Percentiles rank a stretch among this genome's conserved stretches.
These are phyloP conservation scores for Fusarium transvaalense DNA, from an alignment of 2,329 filamentous ascomycete species.

Conservation along the genomic window DNA sequence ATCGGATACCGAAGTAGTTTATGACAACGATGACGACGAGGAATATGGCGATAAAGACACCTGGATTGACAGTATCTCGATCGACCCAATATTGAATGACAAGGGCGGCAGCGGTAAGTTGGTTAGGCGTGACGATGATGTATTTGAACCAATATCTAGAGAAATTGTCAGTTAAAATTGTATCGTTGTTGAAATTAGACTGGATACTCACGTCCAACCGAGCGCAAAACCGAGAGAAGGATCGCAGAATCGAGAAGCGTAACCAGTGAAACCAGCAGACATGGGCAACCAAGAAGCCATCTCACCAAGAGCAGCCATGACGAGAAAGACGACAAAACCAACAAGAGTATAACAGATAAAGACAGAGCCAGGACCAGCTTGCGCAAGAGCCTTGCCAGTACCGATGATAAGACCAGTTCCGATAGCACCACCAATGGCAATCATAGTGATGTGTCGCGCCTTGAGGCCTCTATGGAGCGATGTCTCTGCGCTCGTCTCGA, in stretches of 20 bases:
- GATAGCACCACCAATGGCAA: conserved; percentile 80
- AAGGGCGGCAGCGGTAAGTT: conserved; percentile 82
- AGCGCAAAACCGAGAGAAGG: conserved; percentile 84
- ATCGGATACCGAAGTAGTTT: conserved; percentile 77
- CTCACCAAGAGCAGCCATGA: conserved; percentile 85
- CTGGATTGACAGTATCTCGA: conserved; percentile 76
- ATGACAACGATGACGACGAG: conserved; percentile 72
- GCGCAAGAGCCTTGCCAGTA: conserved; percentile 66
- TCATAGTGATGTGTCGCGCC: conserved; percentile 69
- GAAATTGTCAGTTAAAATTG: conserved; percentile 22
- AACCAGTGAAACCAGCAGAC: conserved; percentile 83
- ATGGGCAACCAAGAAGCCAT: conserved; percentile 88
- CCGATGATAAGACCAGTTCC: conserved; percentile 82
- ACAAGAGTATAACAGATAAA: conserved; percentile 78
- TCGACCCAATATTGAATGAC: conserved; percentile 84
- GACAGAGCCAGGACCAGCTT: conserved; percentile 72
- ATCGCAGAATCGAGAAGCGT: conserved; percentile 82
- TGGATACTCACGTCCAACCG: conserved; percentile 72
- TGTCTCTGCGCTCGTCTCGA: conserved; percentile 64
- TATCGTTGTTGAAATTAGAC: neutral
- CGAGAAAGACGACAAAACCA: conserved; percentile 80
- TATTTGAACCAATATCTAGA: conserved; percentile 77
- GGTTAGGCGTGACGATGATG: conserved; percentile 87
- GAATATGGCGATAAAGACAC: conserved; percentile 82
- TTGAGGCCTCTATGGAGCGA: conserved; percentile 66